These are phyloP conservation scores for Ambrosia trifida DNA, from an alignment of 129 eudicot genomes.

Conservation along the genomic window DNA sequence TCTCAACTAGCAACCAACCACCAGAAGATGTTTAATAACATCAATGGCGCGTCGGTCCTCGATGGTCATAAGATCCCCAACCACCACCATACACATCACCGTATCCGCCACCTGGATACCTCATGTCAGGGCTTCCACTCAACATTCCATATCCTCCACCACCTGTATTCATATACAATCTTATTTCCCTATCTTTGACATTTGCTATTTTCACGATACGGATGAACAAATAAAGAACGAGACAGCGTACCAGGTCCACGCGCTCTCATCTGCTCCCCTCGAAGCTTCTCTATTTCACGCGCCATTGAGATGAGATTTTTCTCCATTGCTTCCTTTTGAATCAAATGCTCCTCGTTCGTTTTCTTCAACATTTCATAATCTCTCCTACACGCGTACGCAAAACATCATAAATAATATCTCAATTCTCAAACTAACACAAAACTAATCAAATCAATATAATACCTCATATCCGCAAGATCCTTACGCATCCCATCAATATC, in stretches of 20 bases:
- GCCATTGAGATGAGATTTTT: conserved; percentile 80
- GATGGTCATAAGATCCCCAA: conserved; percentile 67
- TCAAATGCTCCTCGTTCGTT: conserved; percentile 68
- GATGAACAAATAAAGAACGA: neutral
- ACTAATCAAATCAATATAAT: neutral
- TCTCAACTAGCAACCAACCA: neutral
- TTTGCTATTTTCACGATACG: conserved; percentile 4
- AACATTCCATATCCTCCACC: conserved; percentile 65
- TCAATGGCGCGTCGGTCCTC: conserved; percentile 70
- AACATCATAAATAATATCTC: neutral
- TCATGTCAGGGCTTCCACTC: conserved; percentile 67
- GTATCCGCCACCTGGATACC: conserved; percentile 54
- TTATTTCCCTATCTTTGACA: too few species aligned
- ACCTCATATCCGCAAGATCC: conserved; percentile 81
- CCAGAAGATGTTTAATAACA: neutral
- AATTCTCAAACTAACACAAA: neutral
- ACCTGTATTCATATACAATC: conserved; percentile 33
- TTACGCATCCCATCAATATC: conserved; percentile 77
- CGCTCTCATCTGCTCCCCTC: conserved; percentile 75
- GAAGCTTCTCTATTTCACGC: conserved; percentile 85
- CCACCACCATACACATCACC: conserved; percentile 52
- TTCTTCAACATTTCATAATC: conserved; percentile 71
- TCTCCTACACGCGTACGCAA: conserved; percentile 47
- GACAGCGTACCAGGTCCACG: conserved; percentile 47
- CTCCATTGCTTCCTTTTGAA: conserved; percentile 81